Base-by-base conservation (phyloP, 495 filamentous ascomycete species). In the Pseudevernia furfuracea region DNA sequence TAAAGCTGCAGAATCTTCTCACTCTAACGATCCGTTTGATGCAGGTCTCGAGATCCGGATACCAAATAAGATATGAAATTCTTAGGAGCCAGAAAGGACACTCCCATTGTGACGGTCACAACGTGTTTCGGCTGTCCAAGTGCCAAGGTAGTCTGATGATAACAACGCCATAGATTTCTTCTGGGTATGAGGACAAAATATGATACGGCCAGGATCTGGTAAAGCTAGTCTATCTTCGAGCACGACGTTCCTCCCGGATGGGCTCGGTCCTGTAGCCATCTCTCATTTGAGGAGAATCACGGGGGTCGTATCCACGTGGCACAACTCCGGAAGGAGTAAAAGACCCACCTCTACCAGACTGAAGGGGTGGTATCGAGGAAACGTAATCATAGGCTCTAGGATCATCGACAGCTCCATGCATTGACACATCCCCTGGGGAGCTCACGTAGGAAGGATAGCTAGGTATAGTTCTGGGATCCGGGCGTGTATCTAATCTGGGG, bases 191-290 rank as follows among this genome's bases (percentile, higher is more conserved):
- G 46, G 59, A 48, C 25, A 49, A 46, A 53, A 38, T 4, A 56
- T 23, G 32, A 25, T 21, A 11, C 23, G n/a, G 43, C 21, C 37
- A 19, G 21, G 48, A 46, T 32, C 30, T 59, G 55, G n/a, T 14
- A 36, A 38, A 23, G 32, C 32, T 58, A 39, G 19, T 30, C 48
- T 44, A 64, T 64, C 62, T 64, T 46, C 62, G 55, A 43, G n/a
- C 5, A 36, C 67, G 64, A 44, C 67, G 67, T 44, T 61, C 67
- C 39, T 67, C 66, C 43, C 66, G 60, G 37, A 61, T 58, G n/a
- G 67, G 60, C 38, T 69, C 67, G 46, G 55, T 48, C 60, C 60
- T 56, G 53, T 66, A 60, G 58, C 32, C 65, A 36, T 67, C 65
- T 53, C 65, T 67, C 36, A 59, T 59, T 30, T 66, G 64, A 34